Conservation (phyloP, 129 eudicot species). For the Apium graveolens region DNA sequence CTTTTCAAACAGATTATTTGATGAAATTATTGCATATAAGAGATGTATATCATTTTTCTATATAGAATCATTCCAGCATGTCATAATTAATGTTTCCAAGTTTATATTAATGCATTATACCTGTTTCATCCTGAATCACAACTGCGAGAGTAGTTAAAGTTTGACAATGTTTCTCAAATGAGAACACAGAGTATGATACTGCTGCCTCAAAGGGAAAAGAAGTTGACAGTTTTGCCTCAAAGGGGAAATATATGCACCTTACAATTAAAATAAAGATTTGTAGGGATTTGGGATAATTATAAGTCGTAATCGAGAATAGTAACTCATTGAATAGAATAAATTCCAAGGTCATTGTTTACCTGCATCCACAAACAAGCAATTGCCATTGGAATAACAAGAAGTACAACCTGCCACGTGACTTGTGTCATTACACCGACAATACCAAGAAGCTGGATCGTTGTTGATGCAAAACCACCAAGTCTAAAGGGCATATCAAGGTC, state of each 20-base stretch:
- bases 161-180: no score
- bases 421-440: conserved; percentile 84
- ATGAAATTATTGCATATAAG: neutral
- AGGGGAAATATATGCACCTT: neutral
- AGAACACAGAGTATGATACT: no score
- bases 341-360: conserved; percentile 31
- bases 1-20: neutral
- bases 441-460: conserved; percentile 89
- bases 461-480: conserved; percentile 89
- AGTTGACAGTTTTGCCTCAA: no score
- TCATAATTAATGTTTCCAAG: neutral
- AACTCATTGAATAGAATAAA: neutral
- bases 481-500: conserved; percentile 94
- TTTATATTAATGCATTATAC: neutral
- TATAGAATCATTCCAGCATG: neutral
- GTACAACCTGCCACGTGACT: conserved; percentile 87
- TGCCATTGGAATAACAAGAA: conserved; percentile 91
- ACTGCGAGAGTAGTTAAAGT: neutral
- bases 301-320: neutral
- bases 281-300: neutral
- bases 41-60: neutral
- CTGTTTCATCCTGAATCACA: neutral
- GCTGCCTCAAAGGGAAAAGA: no score
- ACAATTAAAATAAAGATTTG: neutral
- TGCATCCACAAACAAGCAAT: conserved; percentile 97